A percentile compares a stretch with the other conserved stretches of the same genome.
These are phyloP conservation scores for Rhodotorula sp. DNA, from an alignment of 1,284 basidiomycete genomes.

Conservation along the genomic window DNA sequence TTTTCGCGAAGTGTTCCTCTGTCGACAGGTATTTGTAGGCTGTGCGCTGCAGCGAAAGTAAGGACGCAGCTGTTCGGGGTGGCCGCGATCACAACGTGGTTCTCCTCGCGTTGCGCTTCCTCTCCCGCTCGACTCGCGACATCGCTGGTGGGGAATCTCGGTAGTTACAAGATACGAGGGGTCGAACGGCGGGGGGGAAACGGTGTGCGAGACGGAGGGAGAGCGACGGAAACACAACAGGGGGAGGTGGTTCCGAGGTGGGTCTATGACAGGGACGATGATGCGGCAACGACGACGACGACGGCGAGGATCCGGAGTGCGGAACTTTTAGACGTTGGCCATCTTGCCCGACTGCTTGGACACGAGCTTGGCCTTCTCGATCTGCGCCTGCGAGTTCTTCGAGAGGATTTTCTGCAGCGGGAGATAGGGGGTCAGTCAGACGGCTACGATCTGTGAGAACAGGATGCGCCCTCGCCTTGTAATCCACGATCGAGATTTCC, in stretches of 20 bases:
- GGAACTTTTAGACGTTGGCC: slow-evolving; percentile 13
- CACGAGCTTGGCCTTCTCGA: slow-evolving; percentile 90
- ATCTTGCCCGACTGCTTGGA: slow-evolving; percentile 53
- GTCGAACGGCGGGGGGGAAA: not conserved
- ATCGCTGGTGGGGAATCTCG: not conserved
- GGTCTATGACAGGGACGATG: not conserved
- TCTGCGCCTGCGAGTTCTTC: slow-evolving; percentile 67
- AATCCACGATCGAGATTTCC: slow-evolving; percentile 6
- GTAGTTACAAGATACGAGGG: not conserved
- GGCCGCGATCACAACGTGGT: too few relatives aligned
- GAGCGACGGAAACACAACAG: not conserved
- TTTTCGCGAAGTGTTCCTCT: too few relatives aligned
- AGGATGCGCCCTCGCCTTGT: not conserved
- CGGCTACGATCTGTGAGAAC: too few relatives aligned
- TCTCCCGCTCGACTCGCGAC: too few relatives aligned
- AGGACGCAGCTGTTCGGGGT: too few relatives aligned
- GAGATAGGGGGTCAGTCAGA: not conserved
- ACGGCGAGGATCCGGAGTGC: not conserved
- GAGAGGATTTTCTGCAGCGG: slow-evolving; percentile 67
- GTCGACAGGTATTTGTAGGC: too few relatives aligned
- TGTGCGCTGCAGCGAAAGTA: too few relatives aligned
- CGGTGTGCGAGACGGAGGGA: not conserved
- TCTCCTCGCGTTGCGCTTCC: too few relatives aligned
- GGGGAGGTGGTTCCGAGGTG: not conserved
- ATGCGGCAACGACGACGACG: not conserved